A percentile compares a stretch with the other conserved stretches of the same genome.
phyloP scores from a whole-genome alignment of 1,139 yeast genomes.

The Pichia terricola region DNA sequence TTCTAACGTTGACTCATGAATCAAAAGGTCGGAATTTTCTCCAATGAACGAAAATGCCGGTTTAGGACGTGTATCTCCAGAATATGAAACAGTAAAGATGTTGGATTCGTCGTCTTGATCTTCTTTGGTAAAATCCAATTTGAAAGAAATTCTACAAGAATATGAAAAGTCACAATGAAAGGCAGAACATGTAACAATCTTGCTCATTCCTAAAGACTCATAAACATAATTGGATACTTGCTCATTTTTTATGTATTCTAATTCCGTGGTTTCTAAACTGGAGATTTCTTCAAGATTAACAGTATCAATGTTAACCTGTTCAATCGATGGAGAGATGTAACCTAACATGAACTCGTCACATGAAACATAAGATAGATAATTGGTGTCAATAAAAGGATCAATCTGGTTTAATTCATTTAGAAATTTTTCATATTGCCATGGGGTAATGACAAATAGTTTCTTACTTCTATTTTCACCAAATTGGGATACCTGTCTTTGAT shows the following conservation, averaged over 20 bases:
- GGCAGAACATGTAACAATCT: slow-evolving; percentile 60
- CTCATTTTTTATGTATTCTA: slow-evolving; percentile 16
- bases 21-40: slow-evolving; percentile 56
- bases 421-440: slow-evolving; percentile 67
- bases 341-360: slow-evolving; percentile 49
- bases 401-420: slow-evolving; percentile 60
- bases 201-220: slow-evolving; percentile 12
- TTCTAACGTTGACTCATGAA: slow-evolving; percentile 91
- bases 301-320: slow-evolving; percentile 17
- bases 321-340: slow-evolving; percentile 11
- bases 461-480: slow-evolving; percentile 11
- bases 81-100: slow-evolving; percentile 67
- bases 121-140: slow-evolving; percentile 7
- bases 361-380: slow-evolving; percentile 45
- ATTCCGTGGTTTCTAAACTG: slow-evolving; percentile 13
- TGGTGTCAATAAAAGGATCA: slow-evolving; percentile 27
- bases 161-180: slow-evolving; percentile 82
- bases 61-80: slow-evolving; percentile 93
- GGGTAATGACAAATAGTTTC: slow-evolving; percentile 51
- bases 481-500: slow-evolving; percentile 23
- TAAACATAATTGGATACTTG: slow-evolving; percentile 24
- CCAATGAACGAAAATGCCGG: slow-evolving; percentile 52
- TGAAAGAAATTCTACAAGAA: slow-evolving; percentile 52
- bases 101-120: slow-evolving; percentile 14
- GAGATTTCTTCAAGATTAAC: slow-evolving; percentile 8